phyloP scores from a whole-genome alignment of 1,284 basidiomycete genomes.

The Malassezia restricta region DNA sequence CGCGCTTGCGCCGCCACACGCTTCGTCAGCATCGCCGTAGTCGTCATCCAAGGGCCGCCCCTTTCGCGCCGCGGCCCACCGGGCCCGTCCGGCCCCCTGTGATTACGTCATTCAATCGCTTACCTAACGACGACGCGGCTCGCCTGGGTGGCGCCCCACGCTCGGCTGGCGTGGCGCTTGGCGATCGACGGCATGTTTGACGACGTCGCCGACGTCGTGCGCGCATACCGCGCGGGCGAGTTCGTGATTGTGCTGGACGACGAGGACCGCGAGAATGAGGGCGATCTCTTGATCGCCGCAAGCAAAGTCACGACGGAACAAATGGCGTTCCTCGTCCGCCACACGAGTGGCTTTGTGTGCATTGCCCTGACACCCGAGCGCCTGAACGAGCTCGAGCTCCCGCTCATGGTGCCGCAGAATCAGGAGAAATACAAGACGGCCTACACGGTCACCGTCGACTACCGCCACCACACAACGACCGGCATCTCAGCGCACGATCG shows the following conservation, averaged over 20 bases:
- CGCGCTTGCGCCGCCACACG: background rate
- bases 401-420: conserved; percentile 85
- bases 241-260: conserved; percentile 45
- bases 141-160: background rate
- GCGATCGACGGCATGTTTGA: conserved; percentile 22
- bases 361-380: conserved; percentile 66
- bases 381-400: conserved; percentile 68
- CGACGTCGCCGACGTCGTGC: conserved; percentile 27
- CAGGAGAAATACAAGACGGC: conserved; percentile 85
- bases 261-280: conserved; percentile 45
- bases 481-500: conserved; percentile 96
- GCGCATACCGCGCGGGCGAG: conserved; percentile 25
- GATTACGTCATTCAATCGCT: no score
- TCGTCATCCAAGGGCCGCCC: background rate
- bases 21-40: conserved; percentile 8
- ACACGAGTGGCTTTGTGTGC: conserved; percentile 90
- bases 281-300: conserved; percentile 41
- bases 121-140: background rate
- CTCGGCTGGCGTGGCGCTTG: background rate
- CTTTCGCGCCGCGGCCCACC: background rate
- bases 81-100: background rate
- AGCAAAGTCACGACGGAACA: conserved; percentile 67
- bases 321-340: conserved; percentile 98
- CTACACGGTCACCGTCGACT: conserved; percentile 93
- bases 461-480: conserved; percentile 80